These are phyloP conservation scores for Sarcomyxa edulis DNA, from an alignment of 768 basidiomycete species.

Conservation along the genomic window DNA sequence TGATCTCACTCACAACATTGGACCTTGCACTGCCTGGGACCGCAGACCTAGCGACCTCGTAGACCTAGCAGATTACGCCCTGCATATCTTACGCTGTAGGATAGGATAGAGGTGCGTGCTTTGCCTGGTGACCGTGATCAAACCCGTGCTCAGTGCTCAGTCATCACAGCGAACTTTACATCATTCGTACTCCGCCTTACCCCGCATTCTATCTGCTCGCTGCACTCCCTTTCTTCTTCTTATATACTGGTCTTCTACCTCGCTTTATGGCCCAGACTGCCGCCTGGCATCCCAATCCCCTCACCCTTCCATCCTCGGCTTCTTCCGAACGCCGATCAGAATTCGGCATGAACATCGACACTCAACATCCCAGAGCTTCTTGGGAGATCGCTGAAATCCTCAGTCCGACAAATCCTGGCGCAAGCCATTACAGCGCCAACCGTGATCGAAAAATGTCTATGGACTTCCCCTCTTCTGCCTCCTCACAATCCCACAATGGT, in stretches of 20 bases:
- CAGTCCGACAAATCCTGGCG: conserved; percentile 25
- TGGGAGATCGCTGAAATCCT: conserved; percentile 43
- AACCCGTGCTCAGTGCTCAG: background rate
- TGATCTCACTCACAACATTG: too few relatives aligned
- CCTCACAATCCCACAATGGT: conserved; percentile 32
- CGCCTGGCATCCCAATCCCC: conserved; percentile 28
- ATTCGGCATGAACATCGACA: conserved; percentile 30
- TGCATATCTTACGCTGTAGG: too few relatives aligned
- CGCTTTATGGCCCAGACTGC: conserved; percentile 29
- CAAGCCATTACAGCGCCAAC: conserved; percentile 11
- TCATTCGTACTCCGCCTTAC: background rate
- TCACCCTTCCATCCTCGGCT: conserved; percentile 34
- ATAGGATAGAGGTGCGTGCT: too few relatives aligned
- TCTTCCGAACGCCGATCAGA: conserved; percentile 57
- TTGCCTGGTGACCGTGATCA: too few relatives aligned
- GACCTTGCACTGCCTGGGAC: too few relatives aligned
- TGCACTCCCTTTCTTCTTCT: background rate
- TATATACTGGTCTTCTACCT: background rate
- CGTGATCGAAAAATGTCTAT: conserved; percentile 45
- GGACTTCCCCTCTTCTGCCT: conserved; percentile 37
- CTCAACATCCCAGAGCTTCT: conserved; percentile 26
- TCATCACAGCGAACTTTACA: background rate
- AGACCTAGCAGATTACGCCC: too few relatives aligned
- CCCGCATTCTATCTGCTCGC: background rate
- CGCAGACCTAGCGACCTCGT: too few relatives aligned